Percentiles rank a stretch among this genome's conserved stretches.
Evolutionary conservation across 352 stramenopile genomes (phyloP).

Genomic region (Globisporangium uncinulatum): DNA sequence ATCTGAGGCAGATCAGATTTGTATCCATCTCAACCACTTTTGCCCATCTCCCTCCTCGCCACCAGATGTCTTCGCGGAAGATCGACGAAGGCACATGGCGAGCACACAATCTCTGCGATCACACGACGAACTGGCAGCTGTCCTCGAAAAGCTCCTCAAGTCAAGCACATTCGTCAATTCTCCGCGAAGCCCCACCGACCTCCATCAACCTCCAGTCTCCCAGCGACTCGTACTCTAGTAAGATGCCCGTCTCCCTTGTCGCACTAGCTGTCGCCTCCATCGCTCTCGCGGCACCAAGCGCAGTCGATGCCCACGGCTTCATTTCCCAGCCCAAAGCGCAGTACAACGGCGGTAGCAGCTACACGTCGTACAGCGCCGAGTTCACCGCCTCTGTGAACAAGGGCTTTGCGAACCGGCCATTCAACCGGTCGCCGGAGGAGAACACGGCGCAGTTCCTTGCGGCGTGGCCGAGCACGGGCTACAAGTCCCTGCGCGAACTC

Average conservation of each 20-base stretch:
- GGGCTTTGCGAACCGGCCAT: conserved; percentile 7
- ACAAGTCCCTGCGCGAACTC: conserved; percentile 4
- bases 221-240: background rate
- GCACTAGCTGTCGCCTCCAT: background rate
- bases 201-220: background rate
- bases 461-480: conserved; percentile 5
- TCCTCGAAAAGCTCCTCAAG: too few relatives aligned
- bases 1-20: too few relatives aligned
- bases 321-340: too few relatives aligned
- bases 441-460: conserved; percentile 11
- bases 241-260: conserved; percentile 1
- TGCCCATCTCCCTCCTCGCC: too few relatives aligned
- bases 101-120: too few relatives aligned
- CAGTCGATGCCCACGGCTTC: background rate
- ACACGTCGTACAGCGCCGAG: conserved; percentile 19
- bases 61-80: too few relatives aligned
- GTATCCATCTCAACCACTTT: too few relatives aligned
- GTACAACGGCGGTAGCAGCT: too few relatives aligned
- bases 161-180: too few relatives aligned
- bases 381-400: conserved; percentile 21
- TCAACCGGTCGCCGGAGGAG: conserved; percentile 13
- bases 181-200: too few relatives aligned
- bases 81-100: too few relatives aligned
- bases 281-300: background rate
- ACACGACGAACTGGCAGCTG: too few relatives aligned